These are phyloP conservation scores for Rachicladosporium sp. DNA, from an alignment of 2,329 filamentous ascomycete species.

Conservation along the genomic window DNA sequence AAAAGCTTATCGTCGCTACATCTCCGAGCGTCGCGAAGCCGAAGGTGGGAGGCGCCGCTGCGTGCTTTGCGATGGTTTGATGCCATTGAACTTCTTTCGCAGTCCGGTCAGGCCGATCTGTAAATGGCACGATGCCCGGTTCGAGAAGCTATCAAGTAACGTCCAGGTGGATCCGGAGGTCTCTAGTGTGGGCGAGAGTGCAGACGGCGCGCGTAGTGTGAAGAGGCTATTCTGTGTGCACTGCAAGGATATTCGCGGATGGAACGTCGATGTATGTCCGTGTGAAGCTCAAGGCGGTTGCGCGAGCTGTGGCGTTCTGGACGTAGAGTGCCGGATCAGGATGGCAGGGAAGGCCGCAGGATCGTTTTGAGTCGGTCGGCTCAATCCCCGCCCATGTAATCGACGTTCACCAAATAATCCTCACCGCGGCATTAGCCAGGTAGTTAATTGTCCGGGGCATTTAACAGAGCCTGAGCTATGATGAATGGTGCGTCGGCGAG, in stretches of 20 bases:
- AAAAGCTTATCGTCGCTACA: constrained; percentile 12
- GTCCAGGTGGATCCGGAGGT: too few relatives aligned
- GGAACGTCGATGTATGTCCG: constrained; percentile 3
- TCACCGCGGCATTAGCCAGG: too few relatives aligned
- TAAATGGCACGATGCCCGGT: constrained; percentile 13
- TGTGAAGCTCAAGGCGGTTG: constrained; percentile 1
- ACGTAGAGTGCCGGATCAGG: constrained; percentile 3
- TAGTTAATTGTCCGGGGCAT: too few relatives aligned
- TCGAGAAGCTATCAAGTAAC: constrained; percentile 1
- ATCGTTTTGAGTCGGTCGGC: background rate
- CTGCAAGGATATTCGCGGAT: constrained; percentile 2
- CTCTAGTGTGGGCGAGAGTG: too few relatives aligned
- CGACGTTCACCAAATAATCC: too few relatives aligned
- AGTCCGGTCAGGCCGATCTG: constrained; percentile 11
- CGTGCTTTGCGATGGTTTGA: constrained; percentile 12
- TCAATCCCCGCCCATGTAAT: too few relatives aligned
- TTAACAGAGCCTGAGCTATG: too few relatives aligned
- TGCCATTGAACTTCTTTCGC: constrained; percentile 7
- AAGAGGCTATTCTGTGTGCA: constrained; percentile 3
- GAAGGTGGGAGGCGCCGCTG: constrained; percentile 13
- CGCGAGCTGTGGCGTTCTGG: constrained; percentile 4
- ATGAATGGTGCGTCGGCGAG: too few relatives aligned
- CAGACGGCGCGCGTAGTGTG: background rate
- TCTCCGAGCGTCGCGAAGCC: constrained; percentile 12
- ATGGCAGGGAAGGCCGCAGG: background rate